These are phyloP conservation scores for Marasmius sp. DNA, from an alignment of 1,284 basidiomycete species.

Conservation along the genomic window DNA sequence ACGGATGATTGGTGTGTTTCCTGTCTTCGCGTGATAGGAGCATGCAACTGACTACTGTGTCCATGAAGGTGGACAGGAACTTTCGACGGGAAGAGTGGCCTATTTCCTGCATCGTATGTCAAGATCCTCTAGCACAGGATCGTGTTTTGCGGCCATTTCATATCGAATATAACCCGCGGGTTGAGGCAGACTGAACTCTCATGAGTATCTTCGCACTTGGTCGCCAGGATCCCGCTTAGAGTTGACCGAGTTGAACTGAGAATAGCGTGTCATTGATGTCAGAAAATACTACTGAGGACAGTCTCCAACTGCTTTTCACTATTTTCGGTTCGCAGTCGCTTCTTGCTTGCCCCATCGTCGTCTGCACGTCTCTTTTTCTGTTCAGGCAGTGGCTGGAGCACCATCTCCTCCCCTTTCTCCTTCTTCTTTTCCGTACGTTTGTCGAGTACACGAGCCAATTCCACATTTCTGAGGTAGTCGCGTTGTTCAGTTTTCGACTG, in stretches of 20 bases:
- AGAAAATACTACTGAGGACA: constrained; percentile 61
- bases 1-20: constrained; percentile 71
- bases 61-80: constrained; percentile 72
- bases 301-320: constrained; percentile 37
- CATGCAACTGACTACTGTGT: constrained; percentile 3
- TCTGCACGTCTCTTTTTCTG: constrained; percentile 26
- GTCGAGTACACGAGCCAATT: constrained; percentile 87
- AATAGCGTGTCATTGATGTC: constrained; percentile 9
- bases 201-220: too few relatives aligned
- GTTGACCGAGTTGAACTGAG: not conserved
- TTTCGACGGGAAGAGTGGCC: constrained; percentile 58
- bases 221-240: too few relatives aligned
- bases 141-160: not conserved
- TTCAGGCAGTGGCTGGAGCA: constrained; percentile 31
- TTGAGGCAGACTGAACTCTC: too few relatives aligned
- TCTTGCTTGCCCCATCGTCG: constrained; percentile 14
- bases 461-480: constrained; percentile 94
- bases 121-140: constrained; percentile 46
- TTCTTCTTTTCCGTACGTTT: constrained; percentile 80
- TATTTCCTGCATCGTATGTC: constrained; percentile 77
- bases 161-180: too few relatives aligned
- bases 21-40: not conserved
- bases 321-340: constrained; percentile 16
- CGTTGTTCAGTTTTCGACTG: constrained; percentile 89
- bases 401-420: constrained; percentile 49